phyloP scores from a whole-genome alignment of 164 flowering plant species.

The Aristolochia californica region DNA sequence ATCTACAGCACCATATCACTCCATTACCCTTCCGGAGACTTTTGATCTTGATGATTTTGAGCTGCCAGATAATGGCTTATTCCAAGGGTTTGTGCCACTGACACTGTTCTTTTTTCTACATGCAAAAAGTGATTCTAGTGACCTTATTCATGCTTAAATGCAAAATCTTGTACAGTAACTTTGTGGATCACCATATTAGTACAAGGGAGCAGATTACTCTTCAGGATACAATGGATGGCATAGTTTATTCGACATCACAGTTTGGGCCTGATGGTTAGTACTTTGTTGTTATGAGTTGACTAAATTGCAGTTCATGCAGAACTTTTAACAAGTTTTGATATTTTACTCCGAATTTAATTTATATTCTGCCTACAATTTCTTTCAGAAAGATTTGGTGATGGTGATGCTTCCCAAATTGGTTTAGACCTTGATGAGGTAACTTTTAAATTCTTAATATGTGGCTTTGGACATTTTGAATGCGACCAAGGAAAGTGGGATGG shows the following conservation, averaged over 20 bases:
- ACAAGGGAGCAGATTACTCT: conserved; percentile 94
- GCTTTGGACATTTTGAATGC: not conserved
- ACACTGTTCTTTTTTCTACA: not conserved
- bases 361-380: conserved; percentile 3
- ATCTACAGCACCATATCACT: conserved; percentile 96
- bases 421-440: conserved; percentile 91
- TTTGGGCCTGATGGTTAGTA: conserved; percentile 94
- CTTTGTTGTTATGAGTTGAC: not conserved
- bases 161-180: conserved; percentile 52
- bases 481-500: too few species aligned
- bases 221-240: conserved; percentile 87
- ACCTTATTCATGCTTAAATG: conserved; percentile 5
- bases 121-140: not conserved
- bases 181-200: conserved; percentile 94
- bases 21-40: conserved; percentile 96
- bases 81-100: conserved; percentile 67
- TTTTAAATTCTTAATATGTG: not conserved
- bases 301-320: too few species aligned
- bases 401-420: conserved; percentile 80
- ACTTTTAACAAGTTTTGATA: too few species aligned
- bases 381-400: conserved; percentile 96
- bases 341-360: not conserved
- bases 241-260: conserved; percentile 74
- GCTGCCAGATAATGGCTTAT: conserved; percentile 77
- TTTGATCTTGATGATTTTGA: conserved; percentile 99